Evolutionary conservation across 352 stramenopile genomes (phyloP), one percentile per base, ranked within the genome.

Genomic region (Globisporangium megalacanthum): DNA sequence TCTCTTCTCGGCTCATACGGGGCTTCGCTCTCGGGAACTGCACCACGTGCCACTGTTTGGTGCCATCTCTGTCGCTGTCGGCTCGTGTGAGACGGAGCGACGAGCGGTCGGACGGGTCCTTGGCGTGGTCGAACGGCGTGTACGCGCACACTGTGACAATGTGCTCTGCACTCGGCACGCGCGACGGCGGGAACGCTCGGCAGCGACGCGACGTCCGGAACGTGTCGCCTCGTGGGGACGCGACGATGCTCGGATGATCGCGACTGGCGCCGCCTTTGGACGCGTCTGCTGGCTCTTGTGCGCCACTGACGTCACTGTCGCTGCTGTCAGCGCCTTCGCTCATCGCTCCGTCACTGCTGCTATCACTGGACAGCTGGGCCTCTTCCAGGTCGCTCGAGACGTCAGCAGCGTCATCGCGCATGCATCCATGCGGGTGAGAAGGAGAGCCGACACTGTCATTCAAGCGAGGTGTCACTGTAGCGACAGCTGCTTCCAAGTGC

Each of bases 121-220:
- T 62, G 7, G 46, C 54, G n/a, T 39, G 52, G 17, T 76, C 66
- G 29, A 85, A 67, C 3, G 72, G 75, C 33, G 68, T 73, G 56
- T 78, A 79, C 10, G 57, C 25, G 33, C 52, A 70, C 1, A 48
- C 62, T 5, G 48, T 65, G 22, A 58, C 20, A n/a, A 83, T 68
- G 50, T 56, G 52, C 31, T 85, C 75, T 10, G 54, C 22, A 1
- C 53, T 49, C 0, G 64, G 47, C 17, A 85, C 70, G 0, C 69
- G 73, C 49, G 73, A 66, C 13, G 65, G 60, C n/a, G 70, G 70
- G 54, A 83, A 79, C n/a, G 49, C 46, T 17, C 73, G 70, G 46
- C 54, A 74, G 20, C 70, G 68, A 4, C 69, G 65, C 22, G 70
- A 69, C 20, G 60, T 77, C 5, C 70, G 68, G 50, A 83, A 83